A percentile compares a stretch with the other conserved stretches of the same genome.
Conservation (phyloP, 1,284 basidiomycete genomes). For the Cryptococcus sp. region DNA sequence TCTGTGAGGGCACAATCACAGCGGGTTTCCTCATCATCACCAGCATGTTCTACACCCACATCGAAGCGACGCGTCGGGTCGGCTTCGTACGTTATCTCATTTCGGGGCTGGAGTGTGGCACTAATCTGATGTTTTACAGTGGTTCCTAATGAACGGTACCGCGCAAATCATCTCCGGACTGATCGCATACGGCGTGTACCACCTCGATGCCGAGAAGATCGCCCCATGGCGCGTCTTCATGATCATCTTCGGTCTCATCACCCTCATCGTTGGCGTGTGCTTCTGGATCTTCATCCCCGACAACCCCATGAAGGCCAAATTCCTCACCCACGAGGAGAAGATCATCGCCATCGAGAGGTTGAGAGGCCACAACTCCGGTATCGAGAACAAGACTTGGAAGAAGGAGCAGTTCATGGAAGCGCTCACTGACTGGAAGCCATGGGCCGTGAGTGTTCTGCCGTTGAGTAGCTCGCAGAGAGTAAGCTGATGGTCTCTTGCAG, state of each 20-base stretch:
- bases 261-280: slow-evolving; percentile 61
- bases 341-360: slow-evolving; percentile 50
- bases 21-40: slow-evolving; percentile 67
- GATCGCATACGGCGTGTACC: slow-evolving; percentile 59
- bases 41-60: slow-evolving; percentile 76
- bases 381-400: slow-evolving; percentile 63
- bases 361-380: slow-evolving; percentile 41
- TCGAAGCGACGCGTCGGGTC: slow-evolving; percentile 69
- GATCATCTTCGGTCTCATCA: slow-evolving; percentile 65
- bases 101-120: not conserved
- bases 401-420: slow-evolving; percentile 75
- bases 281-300: slow-evolving; percentile 54
- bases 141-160: slow-evolving; percentile 60
- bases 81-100: slow-evolving; percentile 65
- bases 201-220: slow-evolving; percentile 22
- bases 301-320: slow-evolving; percentile 44
- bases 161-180: slow-evolving; percentile 67
- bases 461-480: not conserved
- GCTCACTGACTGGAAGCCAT: slow-evolving; percentile 62
- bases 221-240: slow-evolving; percentile 58
- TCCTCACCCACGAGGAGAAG: slow-evolving; percentile 49
- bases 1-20: slow-evolving; percentile 74
- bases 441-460: slow-evolving; percentile 14
- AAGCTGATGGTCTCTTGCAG: not conserved
- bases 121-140: slow-evolving; percentile 9